These are phyloP conservation scores for Raffaelea albimanens DNA, from an alignment of 2,329 filamentous ascomycete species.

Conservation along the genomic window DNA sequence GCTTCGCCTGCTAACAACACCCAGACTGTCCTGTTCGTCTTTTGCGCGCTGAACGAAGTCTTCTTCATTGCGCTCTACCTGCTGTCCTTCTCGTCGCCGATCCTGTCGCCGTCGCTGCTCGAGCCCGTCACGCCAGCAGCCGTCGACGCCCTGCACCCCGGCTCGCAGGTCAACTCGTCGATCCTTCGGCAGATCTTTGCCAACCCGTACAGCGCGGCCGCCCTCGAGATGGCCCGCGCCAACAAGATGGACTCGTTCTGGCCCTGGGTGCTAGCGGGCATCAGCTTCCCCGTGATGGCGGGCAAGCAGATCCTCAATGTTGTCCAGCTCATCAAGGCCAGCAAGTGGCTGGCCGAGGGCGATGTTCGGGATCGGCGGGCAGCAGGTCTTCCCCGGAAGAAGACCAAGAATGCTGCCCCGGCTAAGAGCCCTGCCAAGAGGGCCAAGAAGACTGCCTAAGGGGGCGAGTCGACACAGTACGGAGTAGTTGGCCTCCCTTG, in stretches of 20 bases:
- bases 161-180: conserved; percentile 60
- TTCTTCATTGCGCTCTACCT: conserved; percentile 99
- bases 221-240: conserved; percentile 82
- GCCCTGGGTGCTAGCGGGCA: conserved; percentile 70
- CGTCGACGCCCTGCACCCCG: conserved; percentile 44
- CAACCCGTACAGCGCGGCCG: conserved; percentile 84
- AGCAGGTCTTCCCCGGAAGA: conserved; percentile 38
- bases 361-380: conserved; percentile 58
- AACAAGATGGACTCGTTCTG: conserved; percentile 64
- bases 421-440: too few relatives aligned
- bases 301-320: conserved; percentile 92
- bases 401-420: conserved; percentile 23
- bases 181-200: conserved; percentile 68
- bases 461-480: background rate
- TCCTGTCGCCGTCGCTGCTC: conserved; percentile 76
- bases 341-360: conserved; percentile 86
- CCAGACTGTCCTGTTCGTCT: conserved; percentile 84
- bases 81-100: conserved; percentile 88
- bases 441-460: background rate
- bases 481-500: too few relatives aligned
- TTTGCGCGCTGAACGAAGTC: conserved; percentile 84
- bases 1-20: too few relatives aligned
- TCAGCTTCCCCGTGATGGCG: conserved; percentile 80
- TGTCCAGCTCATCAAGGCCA: conserved; percentile 87
- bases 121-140: conserved; percentile 35